Evolutionary conservation across 2,329 filamentous ascomycete genomes (phyloP), one percentile per base, ranked within the genome.

Genomic region (Aspergillus proliferans): DNA sequence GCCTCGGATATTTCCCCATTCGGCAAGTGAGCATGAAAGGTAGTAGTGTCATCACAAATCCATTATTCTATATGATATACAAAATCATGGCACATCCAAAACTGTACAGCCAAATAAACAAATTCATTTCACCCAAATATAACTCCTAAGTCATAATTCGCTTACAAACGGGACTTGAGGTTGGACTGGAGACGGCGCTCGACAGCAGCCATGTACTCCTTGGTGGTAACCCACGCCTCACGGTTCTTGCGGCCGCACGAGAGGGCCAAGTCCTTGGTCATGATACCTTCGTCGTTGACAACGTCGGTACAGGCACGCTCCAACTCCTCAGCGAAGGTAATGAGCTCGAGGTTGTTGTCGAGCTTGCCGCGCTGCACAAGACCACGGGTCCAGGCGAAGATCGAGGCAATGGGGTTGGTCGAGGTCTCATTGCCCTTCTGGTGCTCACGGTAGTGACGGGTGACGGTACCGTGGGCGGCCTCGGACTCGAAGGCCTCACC

Each of bases 191-290:
- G 80, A 65, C 90, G 80, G 73, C 83, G 85, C 84, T 97, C 92
- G 45, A 97, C 92, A 38, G 92, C 92, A 66, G 87, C 82, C 66
- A 98, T 76, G 77, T 97, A 98, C 76, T 95, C 87, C 60, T 79
- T 82, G 50, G 92, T 97, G 47, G 90, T 96, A 60, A 95, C 93
- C 75, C 91, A 97, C 66, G 88, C 85, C 62, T 82, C 82, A 58
- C 88, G 82, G 53, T 82, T 85, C 63, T 86, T 90, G 80, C 91
- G 91, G 64, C 93, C 93, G 70, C 88, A 93, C 44, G 91, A 87
- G 51, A 97, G 82, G n/a, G 93, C 93, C 62, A 98, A 76, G 73
- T 98, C 93, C 84, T 98, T 98, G 71, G 93, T 98, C 93, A 97
- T 98, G 76, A 97, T 87, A 55, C 88, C 88, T 67, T 97, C 92